phyloP scores from a whole-genome alignment of 768 basidiomycete genomes.

The Tremella mesenterica region DNA sequence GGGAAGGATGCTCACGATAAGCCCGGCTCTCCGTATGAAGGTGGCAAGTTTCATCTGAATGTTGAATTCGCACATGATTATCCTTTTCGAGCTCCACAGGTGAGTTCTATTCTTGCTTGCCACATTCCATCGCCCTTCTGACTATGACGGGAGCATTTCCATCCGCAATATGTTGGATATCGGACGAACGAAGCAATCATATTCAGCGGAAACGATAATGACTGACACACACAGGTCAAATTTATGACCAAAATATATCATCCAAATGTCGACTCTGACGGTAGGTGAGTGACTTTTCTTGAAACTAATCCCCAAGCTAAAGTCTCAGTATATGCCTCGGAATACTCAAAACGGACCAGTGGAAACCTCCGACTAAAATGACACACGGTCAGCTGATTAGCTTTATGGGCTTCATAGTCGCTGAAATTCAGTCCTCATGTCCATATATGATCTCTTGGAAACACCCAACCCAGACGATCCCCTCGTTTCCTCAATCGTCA shows the following conservation, averaged over 20 bases:
- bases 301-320: background rate
- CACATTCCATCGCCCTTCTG: background rate
- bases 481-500: slow-evolving; percentile 42
- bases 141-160: background rate
- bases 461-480: slow-evolving; percentile 46
- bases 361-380: slow-evolving; percentile 46
- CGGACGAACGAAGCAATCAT: background rate
- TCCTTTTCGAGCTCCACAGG: slow-evolving; percentile 42
- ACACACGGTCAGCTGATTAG: slow-evolving; percentile 20
- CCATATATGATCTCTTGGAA: slow-evolving; percentile 41
- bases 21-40: slow-evolving; percentile 38
- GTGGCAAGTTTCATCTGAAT: slow-evolving; percentile 40
- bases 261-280: slow-evolving; percentile 45
- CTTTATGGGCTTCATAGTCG: background rate
- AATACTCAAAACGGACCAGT: slow-evolving; percentile 44
- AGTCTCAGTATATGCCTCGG: slow-evolving; percentile 41
- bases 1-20: background rate
- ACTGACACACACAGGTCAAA: slow-evolving; percentile 29
- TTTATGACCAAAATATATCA: slow-evolving; percentile 45
- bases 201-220: background rate
- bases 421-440: slow-evolving; percentile 31
- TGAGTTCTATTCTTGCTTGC: slow-evolving; percentile 10
- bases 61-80: slow-evolving; percentile 42
- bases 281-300: slow-evolving; percentile 34
- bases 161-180: background rate